Conservation (phyloP, 2,329 filamentous ascomycete species). For the Aspergillus sergii region DNA sequence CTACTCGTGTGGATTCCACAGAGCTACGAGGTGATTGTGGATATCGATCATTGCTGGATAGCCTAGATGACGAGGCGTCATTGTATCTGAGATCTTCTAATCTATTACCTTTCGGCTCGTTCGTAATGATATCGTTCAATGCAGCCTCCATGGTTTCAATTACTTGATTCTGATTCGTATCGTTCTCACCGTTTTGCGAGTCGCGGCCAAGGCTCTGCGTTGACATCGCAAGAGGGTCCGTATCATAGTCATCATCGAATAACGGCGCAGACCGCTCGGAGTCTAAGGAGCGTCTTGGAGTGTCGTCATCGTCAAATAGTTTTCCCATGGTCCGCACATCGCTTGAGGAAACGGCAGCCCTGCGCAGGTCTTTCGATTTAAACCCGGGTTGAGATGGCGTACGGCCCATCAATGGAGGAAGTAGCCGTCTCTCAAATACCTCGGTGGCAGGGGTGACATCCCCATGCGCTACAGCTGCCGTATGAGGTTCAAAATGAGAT, state of each 20-base stretch:
- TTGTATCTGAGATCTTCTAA: constrained; percentile 39
- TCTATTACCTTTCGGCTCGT: constrained; percentile 58
- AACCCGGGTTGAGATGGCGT: constrained; percentile 51
- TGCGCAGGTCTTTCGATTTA: constrained; percentile 56
- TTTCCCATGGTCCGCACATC: constrained; percentile 57
- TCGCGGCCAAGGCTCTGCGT: constrained; percentile 79
- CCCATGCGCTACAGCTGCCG: constrained; percentile 20
- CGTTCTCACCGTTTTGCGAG: constrained; percentile 54
- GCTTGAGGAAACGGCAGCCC: constrained; percentile 62
- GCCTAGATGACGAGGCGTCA: constrained; percentile 42
- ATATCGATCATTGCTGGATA: constrained; percentile 54
- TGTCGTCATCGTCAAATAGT: constrained; percentile 46
- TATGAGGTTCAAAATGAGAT: constrained; percentile 26
- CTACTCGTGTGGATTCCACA: constrained; percentile 55
- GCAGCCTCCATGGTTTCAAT: constrained; percentile 93
- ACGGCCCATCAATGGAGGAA: constrained; percentile 49
- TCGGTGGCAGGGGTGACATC: constrained; percentile 26
- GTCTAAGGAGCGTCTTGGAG: constrained; percentile 71
- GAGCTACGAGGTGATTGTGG: constrained; percentile 64
- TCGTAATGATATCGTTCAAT: constrained; percentile 87
- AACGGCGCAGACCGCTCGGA: constrained; percentile 60
- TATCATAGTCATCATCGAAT: constrained; percentile 78
- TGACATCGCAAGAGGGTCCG: constrained; percentile 74
- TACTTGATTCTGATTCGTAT: constrained; percentile 70
- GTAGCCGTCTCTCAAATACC: constrained; percentile 39